A percentile compares a stretch with the other conserved stretches of the same genome.
Evolutionary conservation across 768 basidiomycete genomes (phyloP).

Genomic region (Russula ochroleuca): DNA sequence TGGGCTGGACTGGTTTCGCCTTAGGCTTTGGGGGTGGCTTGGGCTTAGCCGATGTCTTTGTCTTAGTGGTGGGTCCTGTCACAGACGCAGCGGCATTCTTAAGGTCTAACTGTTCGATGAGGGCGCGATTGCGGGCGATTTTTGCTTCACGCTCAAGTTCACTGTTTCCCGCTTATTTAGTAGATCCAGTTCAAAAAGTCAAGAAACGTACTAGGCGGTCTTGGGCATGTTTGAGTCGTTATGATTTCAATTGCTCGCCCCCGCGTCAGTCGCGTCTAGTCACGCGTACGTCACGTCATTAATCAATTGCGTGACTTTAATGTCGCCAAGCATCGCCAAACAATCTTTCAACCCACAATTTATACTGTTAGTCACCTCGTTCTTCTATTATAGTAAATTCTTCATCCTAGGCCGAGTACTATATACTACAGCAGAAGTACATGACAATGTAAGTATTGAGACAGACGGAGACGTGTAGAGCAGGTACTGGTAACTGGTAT

Average conservation of each 20-base stretch:
- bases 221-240: conserved; percentile 22
- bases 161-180: conserved; percentile 31
- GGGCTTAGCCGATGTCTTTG: conserved; percentile 31
- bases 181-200: too few species aligned
- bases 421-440: conserved; percentile 23
- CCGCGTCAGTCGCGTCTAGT: neutral
- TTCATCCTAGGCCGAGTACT: conserved; percentile 7
- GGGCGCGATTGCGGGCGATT: conserved; percentile 72
- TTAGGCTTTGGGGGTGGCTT: conserved; percentile 35
- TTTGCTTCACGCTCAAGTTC: conserved; percentile 77
- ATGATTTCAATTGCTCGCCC: neutral
- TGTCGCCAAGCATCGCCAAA: too few species aligned
- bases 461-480: conserved; percentile 8
- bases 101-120: conserved; percentile 68
- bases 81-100: conserved; percentile 51
- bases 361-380: neutral
- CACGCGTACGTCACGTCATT: neutral
- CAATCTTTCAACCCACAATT: too few species aligned
- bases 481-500: conserved; percentile 10
- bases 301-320: too few species aligned
- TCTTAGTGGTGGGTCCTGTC: conserved; percentile 40
- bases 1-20: conserved; percentile 60
- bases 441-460: conserved; percentile 21
- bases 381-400: neutral
- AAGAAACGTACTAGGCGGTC: conserved; percentile 26